Base-by-base conservation (phyloP, 208 protist genomes). In the Strigomonas culicis region DNA sequence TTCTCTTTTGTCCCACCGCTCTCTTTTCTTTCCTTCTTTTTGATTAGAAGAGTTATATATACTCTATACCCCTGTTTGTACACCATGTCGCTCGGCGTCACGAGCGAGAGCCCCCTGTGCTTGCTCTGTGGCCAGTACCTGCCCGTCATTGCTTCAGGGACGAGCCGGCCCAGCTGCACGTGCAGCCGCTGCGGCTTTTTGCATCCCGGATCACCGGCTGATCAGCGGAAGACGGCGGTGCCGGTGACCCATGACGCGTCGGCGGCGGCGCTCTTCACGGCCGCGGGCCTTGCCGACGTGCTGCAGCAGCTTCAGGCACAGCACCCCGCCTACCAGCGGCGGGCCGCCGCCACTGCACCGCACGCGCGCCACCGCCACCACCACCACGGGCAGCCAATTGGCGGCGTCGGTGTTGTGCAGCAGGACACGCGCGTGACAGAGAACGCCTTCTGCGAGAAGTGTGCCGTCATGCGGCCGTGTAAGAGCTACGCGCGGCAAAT, bases 401-500 rank as follows among this genome's bases (percentile, higher is more conserved):
- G 43, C 31, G 57, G 63, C 6, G 75, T 66, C 19, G 84, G 82
- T 7, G 75, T 52, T 28, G 90, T 74, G 15, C 75, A 83, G 49
- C 77, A 90, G 28, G 90, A 96, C 55, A 88, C 91, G 60, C 82
- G 90, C 32, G 84, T 93, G 2, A 66, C 89, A 57, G 91, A 96
- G 68, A 86, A 96, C 43, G 80, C 85, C 15, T 94, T 90, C 59
- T 97, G 92, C 65, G 88, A 89, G 59, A 74, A 70, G 19, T 97
- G 92, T 74, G 77, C 70, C 6, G 68, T 57, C 28, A 82, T 90
- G 46, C 74, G 80, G 11, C 75, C 75, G 27, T 97, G 92, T 69
- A 81, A 81, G 43, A 85, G 84, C 27, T 95, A 92, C 47, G 80
- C 87, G 28, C 79, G 88, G 32, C 92, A 97, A 63, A 97, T 86